Percentiles rank a stretch among this genome's conserved stretches.
Evolutionary conservation across 305 asterid genomes (phyloP).

Genomic region (Rubia tinctorum): DNA sequence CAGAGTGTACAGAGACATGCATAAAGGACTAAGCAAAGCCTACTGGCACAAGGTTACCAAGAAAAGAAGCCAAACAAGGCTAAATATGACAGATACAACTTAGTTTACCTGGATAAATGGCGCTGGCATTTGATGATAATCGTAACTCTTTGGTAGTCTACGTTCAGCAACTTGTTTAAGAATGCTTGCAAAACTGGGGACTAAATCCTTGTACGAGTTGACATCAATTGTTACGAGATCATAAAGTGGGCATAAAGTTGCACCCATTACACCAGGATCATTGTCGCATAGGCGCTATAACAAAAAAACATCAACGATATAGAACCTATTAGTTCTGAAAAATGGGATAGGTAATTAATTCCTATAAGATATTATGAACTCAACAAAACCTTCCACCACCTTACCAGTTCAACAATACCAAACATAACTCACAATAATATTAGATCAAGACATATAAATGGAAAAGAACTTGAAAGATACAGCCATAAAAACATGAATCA

Average conservation of each 20-base stretch:
- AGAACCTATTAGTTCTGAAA: conserved; percentile 11
- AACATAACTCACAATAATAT: background rate
- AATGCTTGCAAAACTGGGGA: conserved; percentile 85
- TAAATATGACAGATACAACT: background rate
- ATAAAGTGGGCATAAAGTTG: conserved; percentile 89
- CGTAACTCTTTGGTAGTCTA: conserved; percentile 90
- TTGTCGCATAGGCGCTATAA: conserved; percentile 90
- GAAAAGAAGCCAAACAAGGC: background rate
- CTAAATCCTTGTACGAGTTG: conserved; percentile 80
- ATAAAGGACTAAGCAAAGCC: background rate
- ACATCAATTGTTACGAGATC: conserved; percentile 77
- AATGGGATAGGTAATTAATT: background rate
- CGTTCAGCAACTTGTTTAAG: conserved; percentile 99
- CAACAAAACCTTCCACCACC: background rate
- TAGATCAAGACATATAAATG: background rate
- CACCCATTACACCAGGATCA: conserved; percentile 99
- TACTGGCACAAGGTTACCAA: background rate
- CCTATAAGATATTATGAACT: background rate
- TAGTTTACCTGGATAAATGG: conserved; percentile 87
- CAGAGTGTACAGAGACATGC: background rate
- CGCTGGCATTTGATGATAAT: conserved; percentile 99
- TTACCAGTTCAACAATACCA: background rate
- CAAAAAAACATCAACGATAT: conserved; percentile 18
- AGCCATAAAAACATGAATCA: background rate
- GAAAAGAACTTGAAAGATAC: background rate